Percentiles rank a stretch among this genome's conserved stretches.
phyloP scores from a whole-genome alignment of 2,329 filamentous ascomycete species.

The Onygenales sp. region DNA sequence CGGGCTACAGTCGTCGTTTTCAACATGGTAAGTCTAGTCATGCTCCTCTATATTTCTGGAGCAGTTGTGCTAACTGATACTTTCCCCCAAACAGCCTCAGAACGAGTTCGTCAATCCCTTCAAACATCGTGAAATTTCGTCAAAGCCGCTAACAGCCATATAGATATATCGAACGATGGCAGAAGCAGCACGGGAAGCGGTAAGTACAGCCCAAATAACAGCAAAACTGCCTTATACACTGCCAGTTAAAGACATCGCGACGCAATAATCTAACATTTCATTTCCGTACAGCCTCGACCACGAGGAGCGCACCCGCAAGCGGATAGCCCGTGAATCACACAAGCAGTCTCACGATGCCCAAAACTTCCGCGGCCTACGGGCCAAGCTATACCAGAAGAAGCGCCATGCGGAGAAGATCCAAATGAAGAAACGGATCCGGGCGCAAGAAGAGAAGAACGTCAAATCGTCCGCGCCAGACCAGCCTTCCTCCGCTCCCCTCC shows the following conservation, averaged over 20 bases:
- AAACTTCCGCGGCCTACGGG: conserved; percentile 81
- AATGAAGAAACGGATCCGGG: conserved; percentile 90
- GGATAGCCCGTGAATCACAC: conserved; percentile 78
- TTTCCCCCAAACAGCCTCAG: conserved; percentile 23
- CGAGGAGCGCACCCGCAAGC: conserved; percentile 84
- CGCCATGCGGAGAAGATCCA: conserved; percentile 96
- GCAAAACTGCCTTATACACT: neutral
- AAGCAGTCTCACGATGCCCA: conserved; percentile 82
- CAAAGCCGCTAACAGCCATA: conserved; percentile 10
- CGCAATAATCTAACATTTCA: conserved; percentile 13
- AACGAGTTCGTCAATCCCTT: conserved; percentile 31
- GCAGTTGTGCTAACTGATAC: conserved; percentile 5
- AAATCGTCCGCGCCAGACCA: conserved; percentile 72
- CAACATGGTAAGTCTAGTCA: conserved; percentile 11
- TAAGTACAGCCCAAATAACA: conserved; percentile 9
- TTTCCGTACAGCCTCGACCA: conserved; percentile 57
- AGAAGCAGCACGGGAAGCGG: conserved; percentile 52
- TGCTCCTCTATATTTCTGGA: neutral
- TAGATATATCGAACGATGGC: conserved; percentile 65
- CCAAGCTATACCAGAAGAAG: conserved; percentile 90
- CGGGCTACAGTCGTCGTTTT: conserved; percentile 1
- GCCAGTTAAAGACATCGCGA: neutral
- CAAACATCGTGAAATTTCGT: conserved; percentile 5
- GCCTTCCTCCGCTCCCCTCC: conserved; percentile 71
- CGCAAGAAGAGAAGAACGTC: conserved; percentile 92